These are phyloP conservation scores for Talaromyces marneffei DNA, from an alignment of 2,329 filamentous ascomycete species.

Conservation along the genomic window DNA sequence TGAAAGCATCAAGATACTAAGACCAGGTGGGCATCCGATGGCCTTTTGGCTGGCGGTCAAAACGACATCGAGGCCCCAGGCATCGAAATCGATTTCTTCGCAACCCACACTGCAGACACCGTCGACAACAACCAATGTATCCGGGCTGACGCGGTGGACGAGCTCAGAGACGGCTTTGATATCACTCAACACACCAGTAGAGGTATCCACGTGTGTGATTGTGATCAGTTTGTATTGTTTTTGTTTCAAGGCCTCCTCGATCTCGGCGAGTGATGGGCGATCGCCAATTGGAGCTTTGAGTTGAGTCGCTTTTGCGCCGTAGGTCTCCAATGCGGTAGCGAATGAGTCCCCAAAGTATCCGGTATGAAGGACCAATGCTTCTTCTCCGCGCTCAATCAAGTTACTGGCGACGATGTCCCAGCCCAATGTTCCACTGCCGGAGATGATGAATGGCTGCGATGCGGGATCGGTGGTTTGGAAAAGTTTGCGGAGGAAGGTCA, in stretches of 20 bases:
- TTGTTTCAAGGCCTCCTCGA: slow-evolving; percentile 81
- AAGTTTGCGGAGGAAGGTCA: slow-evolving; percentile 82
- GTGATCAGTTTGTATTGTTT: slow-evolving; percentile 93
- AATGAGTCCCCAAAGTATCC: slow-evolving; percentile 98
- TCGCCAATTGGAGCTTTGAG: slow-evolving; percentile 84
- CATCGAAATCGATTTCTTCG: slow-evolving; percentile 94
- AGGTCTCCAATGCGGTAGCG: slow-evolving; percentile 83
- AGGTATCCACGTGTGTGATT: slow-evolving; percentile 95
- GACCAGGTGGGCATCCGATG: slow-evolving; percentile 87
- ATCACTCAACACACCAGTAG: slow-evolving; percentile 90
- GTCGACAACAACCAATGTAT: slow-evolving; percentile 87
- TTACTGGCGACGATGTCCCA: slow-evolving; percentile 98
- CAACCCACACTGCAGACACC: slow-evolving; percentile 95
- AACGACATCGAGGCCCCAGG: slow-evolving; percentile 87
- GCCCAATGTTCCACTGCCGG: slow-evolving; percentile 88
- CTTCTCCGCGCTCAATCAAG: slow-evolving; percentile 79
- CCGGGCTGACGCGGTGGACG: slow-evolving; percentile 78
- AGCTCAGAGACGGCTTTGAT: slow-evolving; percentile 76
- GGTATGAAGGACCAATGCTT: slow-evolving; percentile 87
- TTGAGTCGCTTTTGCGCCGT: slow-evolving; percentile 85
- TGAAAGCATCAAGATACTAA: slow-evolving; percentile 92
- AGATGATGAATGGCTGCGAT: slow-evolving; percentile 87
- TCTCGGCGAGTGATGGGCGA: slow-evolving; percentile 75
- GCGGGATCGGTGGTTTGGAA: slow-evolving; percentile 81
- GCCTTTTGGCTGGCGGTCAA: slow-evolving; percentile 95